These are phyloP conservation scores for Fusarium praegraminearum DNA, from an alignment of 2,329 filamentous ascomycete species.

Conservation along the genomic window DNA sequence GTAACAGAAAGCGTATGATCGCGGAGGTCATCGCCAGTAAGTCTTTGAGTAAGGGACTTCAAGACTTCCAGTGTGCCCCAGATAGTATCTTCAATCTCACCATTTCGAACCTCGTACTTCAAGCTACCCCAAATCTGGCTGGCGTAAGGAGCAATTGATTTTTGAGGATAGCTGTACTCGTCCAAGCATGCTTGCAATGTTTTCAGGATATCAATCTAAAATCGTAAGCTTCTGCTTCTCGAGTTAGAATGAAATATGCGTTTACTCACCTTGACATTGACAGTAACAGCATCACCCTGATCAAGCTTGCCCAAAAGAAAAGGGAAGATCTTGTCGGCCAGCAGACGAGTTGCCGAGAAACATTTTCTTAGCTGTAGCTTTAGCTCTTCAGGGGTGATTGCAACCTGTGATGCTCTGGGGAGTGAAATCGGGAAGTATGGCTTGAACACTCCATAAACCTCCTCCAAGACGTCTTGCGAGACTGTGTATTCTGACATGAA, in stretches of 20 bases:
- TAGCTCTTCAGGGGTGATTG: conserved; percentile 67
- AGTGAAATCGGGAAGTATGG: conserved; percentile 72
- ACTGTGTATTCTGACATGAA: conserved; percentile 61
- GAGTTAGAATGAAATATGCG: rapidly evolving
- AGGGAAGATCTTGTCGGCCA: conserved; percentile 62
- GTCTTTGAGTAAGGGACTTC: conserved; percentile 60
- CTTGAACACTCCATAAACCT: conserved; percentile 67
- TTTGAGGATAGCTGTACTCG: conserved; percentile 60
- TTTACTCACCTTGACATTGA: conserved; percentile 65
- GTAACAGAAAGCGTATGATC: conserved; percentile 63
- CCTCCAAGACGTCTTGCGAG: conserved; percentile 60
- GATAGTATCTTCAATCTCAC: conserved; percentile 68
- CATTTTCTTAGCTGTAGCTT: conserved; percentile 66
- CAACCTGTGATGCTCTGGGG: conserved; percentile 62
- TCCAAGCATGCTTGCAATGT: conserved; percentile 67
- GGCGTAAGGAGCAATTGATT: conserved; percentile 62
- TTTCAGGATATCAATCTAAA: conserved; percentile 65
- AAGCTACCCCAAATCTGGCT: conserved; percentile 69
- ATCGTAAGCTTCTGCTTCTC: conserved; percentile 19
- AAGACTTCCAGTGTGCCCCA: conserved; percentile 68
- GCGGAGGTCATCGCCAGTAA: conserved; percentile 59
- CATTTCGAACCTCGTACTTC: conserved; percentile 72
- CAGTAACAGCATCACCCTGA: conserved; percentile 68
- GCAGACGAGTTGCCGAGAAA: conserved; percentile 62
- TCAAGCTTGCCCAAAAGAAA: conserved; percentile 69